Percentiles rank a stretch among this genome's conserved stretches.
Evolutionary conservation across 768 basidiomycete genomes (phyloP).

Genomic region (Macrocybe gigantea): DNA sequence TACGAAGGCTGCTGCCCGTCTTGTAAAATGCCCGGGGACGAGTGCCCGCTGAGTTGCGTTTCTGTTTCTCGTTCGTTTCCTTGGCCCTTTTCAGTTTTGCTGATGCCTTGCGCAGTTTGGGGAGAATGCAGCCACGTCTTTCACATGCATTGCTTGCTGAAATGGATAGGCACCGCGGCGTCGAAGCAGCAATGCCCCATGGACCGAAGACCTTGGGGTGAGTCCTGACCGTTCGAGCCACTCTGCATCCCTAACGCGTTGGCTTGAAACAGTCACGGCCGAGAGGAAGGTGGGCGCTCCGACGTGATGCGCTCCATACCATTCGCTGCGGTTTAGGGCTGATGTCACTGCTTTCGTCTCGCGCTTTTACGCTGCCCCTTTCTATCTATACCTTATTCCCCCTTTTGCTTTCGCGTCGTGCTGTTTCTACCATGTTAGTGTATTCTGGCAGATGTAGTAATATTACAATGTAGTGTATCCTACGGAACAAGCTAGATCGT

Average conservation of each 20-base stretch:
- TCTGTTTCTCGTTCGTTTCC: slow-evolving; percentile 5
- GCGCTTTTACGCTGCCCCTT: neutral
- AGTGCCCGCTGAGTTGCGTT: slow-evolving; percentile 81
- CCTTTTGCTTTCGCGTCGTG: neutral
- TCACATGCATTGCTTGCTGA: slow-evolving; percentile 97
- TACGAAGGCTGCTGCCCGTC: slow-evolving; percentile 95
- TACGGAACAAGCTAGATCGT: neutral
- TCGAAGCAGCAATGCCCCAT: slow-evolving; percentile 98
- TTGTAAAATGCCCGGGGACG: slow-evolving; percentile 96
- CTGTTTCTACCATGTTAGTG: slow-evolving; percentile 13
- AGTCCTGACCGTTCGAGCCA: slow-evolving; percentile 13
- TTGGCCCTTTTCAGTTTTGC: slow-evolving; percentile 10
- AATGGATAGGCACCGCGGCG: slow-evolving; percentile 87
- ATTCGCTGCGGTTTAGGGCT: too few relatives aligned
- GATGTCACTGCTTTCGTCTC: too few relatives aligned
- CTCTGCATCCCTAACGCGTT: neutral
- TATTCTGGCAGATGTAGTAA: slow-evolving; percentile 18
- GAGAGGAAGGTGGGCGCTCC: slow-evolving; percentile 31
- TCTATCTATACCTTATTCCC: slow-evolving; percentile 4
- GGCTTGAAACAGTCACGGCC: slow-evolving; percentile 36
- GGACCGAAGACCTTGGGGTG: slow-evolving; percentile 92
- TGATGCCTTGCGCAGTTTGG: slow-evolving; percentile 60
- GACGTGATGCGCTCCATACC: too few relatives aligned
- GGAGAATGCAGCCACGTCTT: slow-evolving; percentile 97
- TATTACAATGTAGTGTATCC: slow-evolving; percentile 22